Evolutionary conservation across 169 alveolate genomes (phyloP).

Genomic region (Plasmodium vivax): DNA sequence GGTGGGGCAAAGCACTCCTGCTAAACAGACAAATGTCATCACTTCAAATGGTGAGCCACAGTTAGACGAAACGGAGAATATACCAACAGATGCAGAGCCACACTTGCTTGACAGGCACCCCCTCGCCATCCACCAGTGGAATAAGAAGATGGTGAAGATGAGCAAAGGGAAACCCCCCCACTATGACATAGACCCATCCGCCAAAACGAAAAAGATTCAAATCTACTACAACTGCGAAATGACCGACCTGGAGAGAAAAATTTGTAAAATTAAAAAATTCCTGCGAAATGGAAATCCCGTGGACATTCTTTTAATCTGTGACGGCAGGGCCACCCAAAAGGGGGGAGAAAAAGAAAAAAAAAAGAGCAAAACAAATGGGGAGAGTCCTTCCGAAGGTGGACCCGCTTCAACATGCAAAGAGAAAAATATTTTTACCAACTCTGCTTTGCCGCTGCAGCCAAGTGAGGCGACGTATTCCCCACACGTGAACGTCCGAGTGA

Average conservation of each 20-base stretch:
- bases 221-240: conserved; percentile 65
- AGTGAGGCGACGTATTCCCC: conserved; percentile 23
- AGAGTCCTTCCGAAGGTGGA: background rate
- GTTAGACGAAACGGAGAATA: background rate
- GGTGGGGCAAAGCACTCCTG: background rate
- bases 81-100: background rate
- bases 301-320: conserved; percentile 46
- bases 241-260: conserved; percentile 48
- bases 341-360: background rate
- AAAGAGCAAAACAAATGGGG: background rate
- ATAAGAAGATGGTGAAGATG: background rate
- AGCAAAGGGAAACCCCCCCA: background rate
- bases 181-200: conserved; percentile 56
- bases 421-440: background rate
- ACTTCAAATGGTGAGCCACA: background rate
- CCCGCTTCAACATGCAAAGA: background rate
- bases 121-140: background rate
- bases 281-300: conserved; percentile 47
- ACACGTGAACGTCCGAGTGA: conserved; percentile 16
- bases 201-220: conserved; percentile 59
- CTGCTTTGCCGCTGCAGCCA: background rate
- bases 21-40: background rate
- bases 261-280: conserved; percentile 39
- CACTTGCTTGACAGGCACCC: background rate
- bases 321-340: background rate